Base-by-base conservation (phyloP, 2,329 filamentous ascomycete species). In the Sclerotinia nivalis region DNA sequence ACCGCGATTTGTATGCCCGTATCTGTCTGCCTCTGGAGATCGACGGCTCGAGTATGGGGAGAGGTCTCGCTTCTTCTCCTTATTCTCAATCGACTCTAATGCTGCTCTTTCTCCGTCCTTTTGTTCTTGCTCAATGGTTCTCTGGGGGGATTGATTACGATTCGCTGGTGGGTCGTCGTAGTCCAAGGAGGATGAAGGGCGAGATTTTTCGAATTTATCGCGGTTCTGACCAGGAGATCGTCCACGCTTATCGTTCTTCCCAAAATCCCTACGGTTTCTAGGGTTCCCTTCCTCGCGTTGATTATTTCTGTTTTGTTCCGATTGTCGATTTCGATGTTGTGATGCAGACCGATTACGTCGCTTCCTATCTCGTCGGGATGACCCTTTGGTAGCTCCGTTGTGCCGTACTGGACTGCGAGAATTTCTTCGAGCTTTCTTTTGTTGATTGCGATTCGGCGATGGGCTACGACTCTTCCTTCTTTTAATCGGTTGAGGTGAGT, bases 401-500 rank as follows among this genome's bases (percentile, higher is more conserved):
- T 70, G 64, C 55, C 76, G 73, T 50, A 73, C 70, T 59, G 77
- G 78, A 69, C 78, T 80, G 45, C 74, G 76, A 62, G 77, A 67
- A 31, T 68, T 74, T 70, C 76, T 72, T 59, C 75, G 76, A 28
- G 76, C 76, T 66, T 77, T 78, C 70, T 78, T 79, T 62, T 76
- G 76, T 71, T 78, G 77, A 61, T 74, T 76, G 64, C 77, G 77
- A 65, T 71, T 60, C 47, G 74, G 75, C 28, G 78, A 79, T 54
- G 76, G 75, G 58, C 77, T 79, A 66, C 77, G 75, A 71, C 72
- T 77, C 72, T 77, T 78, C 52, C 78, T 75, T 64, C 78, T 77
- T 73, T 79, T 79, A 49, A 66, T 72, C 68, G 75, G 75, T 69
- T 77, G 77, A 71, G 76, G 77, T 28, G 77, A 78, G 40, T 76